phyloP scores from a whole-genome alignment of 2,329 filamentous ascomycete genomes.

The Aspergillus novoparasiticus region DNA sequence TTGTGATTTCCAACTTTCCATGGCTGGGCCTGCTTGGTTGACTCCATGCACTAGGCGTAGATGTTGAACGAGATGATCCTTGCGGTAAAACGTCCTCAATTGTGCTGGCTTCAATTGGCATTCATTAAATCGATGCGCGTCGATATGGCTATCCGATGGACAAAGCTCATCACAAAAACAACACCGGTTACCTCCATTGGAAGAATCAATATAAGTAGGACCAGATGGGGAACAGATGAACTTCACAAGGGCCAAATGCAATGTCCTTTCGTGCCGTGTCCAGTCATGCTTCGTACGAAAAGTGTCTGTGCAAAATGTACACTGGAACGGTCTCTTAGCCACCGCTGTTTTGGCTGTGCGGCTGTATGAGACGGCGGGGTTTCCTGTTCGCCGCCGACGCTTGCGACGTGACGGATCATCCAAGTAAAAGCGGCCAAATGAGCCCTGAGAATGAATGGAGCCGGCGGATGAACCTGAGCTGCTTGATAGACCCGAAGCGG shows the following conservation, averaged over 20 bases:
- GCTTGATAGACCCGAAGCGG: slow-evolving; percentile 16
- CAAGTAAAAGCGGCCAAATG: slow-evolving; percentile 50
- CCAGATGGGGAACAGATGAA: slow-evolving; percentile 58
- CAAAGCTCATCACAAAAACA: slow-evolving; percentile 55
- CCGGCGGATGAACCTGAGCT: slow-evolving; percentile 19
- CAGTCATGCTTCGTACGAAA: slow-evolving; percentile 53
- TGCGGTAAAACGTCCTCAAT: slow-evolving; percentile 60
- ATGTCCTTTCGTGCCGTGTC: slow-evolving; percentile 51
- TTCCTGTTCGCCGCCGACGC: slow-evolving; percentile 35
- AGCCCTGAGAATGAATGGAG: slow-evolving; percentile 27
- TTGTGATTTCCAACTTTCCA: slow-evolving; percentile 54
- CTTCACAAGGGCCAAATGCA: slow-evolving; percentile 50
- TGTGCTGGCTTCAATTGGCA: slow-evolving; percentile 57
- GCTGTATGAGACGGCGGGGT: background rate
- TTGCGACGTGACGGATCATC: slow-evolving; percentile 50
- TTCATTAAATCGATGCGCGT: slow-evolving; percentile 53
- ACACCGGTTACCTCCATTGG: slow-evolving; percentile 23
- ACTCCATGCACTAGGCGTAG: slow-evolving; percentile 58
- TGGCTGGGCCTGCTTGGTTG: slow-evolving; percentile 44
- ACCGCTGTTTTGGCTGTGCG: slow-evolving; percentile 34
- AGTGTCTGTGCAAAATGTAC: slow-evolving; percentile 51
- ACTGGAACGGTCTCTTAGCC: slow-evolving; percentile 38
- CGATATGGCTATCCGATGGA: slow-evolving; percentile 53
- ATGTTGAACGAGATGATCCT: slow-evolving; percentile 61
- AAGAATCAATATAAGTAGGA: slow-evolving; percentile 39